A percentile compares a stretch with the other conserved stretches of the same genome.
Conservation (phyloP, 179 eudicot species). For the Beta corolliflora region DNA sequence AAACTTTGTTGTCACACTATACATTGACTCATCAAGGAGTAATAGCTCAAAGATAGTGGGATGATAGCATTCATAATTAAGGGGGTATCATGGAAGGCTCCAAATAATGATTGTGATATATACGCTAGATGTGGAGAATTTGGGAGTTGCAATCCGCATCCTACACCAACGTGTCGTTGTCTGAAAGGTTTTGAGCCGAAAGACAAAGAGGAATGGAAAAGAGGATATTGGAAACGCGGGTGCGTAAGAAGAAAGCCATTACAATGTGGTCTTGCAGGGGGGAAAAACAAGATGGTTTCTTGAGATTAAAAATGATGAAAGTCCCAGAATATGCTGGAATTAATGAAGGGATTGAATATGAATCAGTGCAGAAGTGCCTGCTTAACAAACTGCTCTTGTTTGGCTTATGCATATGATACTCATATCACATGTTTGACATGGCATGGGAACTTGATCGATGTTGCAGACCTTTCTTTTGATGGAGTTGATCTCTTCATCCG, state of each 20-base stretch:
- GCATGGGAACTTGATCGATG: constrained; percentile 23
- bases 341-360: constrained; percentile 13
- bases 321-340: constrained; percentile 36
- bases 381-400: constrained; percentile 15
- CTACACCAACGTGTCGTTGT: constrained; percentile 29
- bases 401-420: constrained; percentile 30
- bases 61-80: constrained; percentile 18
- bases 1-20: constrained; percentile 17
- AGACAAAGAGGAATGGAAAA: constrained; percentile 37
- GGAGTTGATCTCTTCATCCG: constrained; percentile 31
- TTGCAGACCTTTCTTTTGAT: constrained; percentile 25
- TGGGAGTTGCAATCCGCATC: constrained; percentile 37
- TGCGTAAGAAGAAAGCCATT: constrained; percentile 21
- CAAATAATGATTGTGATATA: constrained; percentile 37
- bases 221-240: background rate
- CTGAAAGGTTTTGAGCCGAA: constrained; percentile 45
- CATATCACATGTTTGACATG: constrained; percentile 28
- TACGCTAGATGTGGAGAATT: constrained; percentile 53
- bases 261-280: constrained; percentile 24
- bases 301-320: constrained; percentile 37
- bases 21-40: constrained; percentile 12
- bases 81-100: constrained; percentile 28
- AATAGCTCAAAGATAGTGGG: constrained; percentile 27
- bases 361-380: constrained; percentile 23
- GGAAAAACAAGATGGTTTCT: constrained; percentile 38